phyloP scores from a whole-genome alignment of 768 basidiomycete genomes.

The Suillus cothurnatus region DNA sequence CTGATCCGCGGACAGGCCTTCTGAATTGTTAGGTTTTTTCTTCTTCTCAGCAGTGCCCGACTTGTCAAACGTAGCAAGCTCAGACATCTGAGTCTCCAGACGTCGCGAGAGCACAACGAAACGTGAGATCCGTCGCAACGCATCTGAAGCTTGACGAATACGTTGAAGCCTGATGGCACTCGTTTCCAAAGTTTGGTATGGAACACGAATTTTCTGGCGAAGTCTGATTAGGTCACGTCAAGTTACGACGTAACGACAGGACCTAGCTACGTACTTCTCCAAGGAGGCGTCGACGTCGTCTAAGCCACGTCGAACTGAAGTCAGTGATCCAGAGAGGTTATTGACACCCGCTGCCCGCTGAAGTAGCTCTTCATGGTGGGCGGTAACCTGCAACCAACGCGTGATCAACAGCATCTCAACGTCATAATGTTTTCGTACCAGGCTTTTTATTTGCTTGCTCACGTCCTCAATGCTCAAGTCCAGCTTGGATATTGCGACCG shows the following conservation, averaged over 20 bases:
- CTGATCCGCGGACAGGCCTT: constrained; percentile 32
- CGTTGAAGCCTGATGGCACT: constrained; percentile 76
- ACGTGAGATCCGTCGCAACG: constrained; percentile 80
- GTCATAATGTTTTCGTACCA: constrained; percentile 51
- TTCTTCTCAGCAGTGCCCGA: background rate
- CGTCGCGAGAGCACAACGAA: constrained; percentile 84
- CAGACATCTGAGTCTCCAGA: constrained; percentile 83
- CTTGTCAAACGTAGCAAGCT: constrained; percentile 42
- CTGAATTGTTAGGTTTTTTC: background rate
- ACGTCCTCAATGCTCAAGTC: constrained; percentile 90
- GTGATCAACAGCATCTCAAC: background rate
- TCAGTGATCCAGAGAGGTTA: constrained; percentile 69
- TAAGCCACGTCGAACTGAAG: constrained; percentile 67
- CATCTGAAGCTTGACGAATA: constrained; percentile 81
- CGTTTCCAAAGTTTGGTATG: constrained; percentile 73
- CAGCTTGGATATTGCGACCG: constrained; percentile 85
- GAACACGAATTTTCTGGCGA: constrained; percentile 81
- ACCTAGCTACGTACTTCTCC: constrained; percentile 60
- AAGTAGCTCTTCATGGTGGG: constrained; percentile 82
- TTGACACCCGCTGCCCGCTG: constrained; percentile 77
- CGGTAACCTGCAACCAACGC: constrained; percentile 57
- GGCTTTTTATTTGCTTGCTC: constrained; percentile 81
- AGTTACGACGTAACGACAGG: background rate
- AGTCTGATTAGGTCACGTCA: constrained; percentile 50
- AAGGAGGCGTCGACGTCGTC: constrained; percentile 74